Evolutionary conservation across 163 green algal species (phyloP), one percentile per base, ranked within the genome.

Genomic region (Volvox carteri): DNA sequence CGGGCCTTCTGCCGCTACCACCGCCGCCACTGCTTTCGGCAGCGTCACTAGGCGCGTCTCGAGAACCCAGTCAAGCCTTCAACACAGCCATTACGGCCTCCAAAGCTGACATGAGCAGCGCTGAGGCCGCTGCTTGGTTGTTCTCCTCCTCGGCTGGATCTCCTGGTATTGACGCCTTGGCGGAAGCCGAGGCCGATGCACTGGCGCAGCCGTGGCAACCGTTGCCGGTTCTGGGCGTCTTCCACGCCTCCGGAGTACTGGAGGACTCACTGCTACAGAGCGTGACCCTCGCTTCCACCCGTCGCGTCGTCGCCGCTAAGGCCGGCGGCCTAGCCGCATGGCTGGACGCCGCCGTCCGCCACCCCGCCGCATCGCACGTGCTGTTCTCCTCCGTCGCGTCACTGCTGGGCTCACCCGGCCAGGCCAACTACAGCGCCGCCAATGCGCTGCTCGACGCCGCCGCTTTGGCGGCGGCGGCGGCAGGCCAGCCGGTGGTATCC

Each of bases 371-470:
- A 3, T 1, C 76, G 4, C 67, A 86, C 48, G 65, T 90, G 28
- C 76, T 90, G 23, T 90, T 90, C 76, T 86, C 86, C 2, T 90
- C 86, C 58, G 87, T 95, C 23, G 89, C 91, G 8, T 67, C 85
- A 0, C 79, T 94, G 77, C 92, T 99, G 41, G 97, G 97, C n/a
- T 95, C 92, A 0, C 88, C 94, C 19, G 97, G 96, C 21, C 96
- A 99, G 90, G 91, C 94, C 77, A 97, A 95, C 88, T 99, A 99
- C 80, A 94, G 88, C 52, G 95, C 94, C 28, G 97, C 97, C 4
- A 99, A 95, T 79, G 94, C 92, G 41, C 81, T 84, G 14, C 73
- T 95, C 42, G 93, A 95, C 62, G 87, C 81, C 4, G 75, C 78
- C 1, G 92, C 91, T 9, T 23, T 46, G 11, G 30, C n/a, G 28